phyloP scores from a whole-genome alignment of 305 asterid species.

The Striga hermonthica region DNA sequence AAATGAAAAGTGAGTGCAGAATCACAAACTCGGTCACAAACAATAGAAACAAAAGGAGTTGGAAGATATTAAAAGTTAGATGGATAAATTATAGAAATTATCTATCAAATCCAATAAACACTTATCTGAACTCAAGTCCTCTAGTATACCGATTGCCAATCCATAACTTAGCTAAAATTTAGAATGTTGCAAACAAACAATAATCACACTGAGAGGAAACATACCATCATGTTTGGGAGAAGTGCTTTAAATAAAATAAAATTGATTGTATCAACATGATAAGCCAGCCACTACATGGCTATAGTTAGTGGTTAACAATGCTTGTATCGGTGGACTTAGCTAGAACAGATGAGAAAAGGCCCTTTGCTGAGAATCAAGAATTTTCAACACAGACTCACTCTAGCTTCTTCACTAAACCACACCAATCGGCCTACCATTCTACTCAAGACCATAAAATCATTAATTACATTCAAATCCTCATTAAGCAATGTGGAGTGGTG shows the following conservation, averaged over 20 bases:
- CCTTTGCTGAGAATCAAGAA: too few species aligned
- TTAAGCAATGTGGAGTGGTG: too few species aligned
- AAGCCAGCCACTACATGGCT: too few species aligned
- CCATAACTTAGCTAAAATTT: neutral
- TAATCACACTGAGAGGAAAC: neutral
- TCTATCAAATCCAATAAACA: neutral
- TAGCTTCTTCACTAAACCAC: too few species aligned
- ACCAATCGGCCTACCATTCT: too few species aligned
- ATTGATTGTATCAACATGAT: neutral
- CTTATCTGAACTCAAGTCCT: neutral
- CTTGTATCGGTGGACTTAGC: too few species aligned
- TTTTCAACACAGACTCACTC: too few species aligned
- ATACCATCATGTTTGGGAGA: neutral
- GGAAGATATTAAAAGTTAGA: neutral
- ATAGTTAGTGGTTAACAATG: too few species aligned
- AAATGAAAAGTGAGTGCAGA: neutral
- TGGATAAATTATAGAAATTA: neutral
- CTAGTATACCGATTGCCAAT: neutral
- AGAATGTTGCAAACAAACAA: neutral
- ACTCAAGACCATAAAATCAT: too few species aligned
- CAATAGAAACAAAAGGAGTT: neutral
- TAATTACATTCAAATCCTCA: too few species aligned
- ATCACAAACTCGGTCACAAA: slow-evolving; percentile 4
- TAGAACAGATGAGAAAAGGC: too few species aligned
- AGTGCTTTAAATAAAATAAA: neutral